phyloP scores from a whole-genome alignment of 345 rosid genomes.

The Brassica nigra region DNA sequence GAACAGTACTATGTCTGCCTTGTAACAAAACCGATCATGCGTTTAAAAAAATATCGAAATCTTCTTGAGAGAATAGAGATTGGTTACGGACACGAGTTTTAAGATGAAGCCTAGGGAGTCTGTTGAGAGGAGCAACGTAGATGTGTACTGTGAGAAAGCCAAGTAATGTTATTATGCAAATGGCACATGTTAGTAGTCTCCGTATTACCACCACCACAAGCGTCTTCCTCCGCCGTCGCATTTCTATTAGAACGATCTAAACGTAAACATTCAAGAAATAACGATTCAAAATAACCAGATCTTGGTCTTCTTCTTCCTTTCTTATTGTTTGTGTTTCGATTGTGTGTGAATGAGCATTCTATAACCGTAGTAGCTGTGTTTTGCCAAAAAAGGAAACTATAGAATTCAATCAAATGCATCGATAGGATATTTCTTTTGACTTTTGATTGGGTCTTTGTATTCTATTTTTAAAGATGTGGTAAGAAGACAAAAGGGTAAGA shows the following conservation, averaged over 20 bases:
- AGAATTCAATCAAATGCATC: slow-evolving; percentile 18
- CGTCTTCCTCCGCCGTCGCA: slow-evolving; percentile 52
- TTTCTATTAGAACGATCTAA: slow-evolving; percentile 21
- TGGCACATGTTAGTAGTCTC: slow-evolving; percentile 61
- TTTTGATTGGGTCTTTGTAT: slow-evolving; percentile 20
- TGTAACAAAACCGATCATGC: slow-evolving; percentile 4
- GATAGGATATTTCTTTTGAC: background rate
- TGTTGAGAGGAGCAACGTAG: slow-evolving; percentile 56
- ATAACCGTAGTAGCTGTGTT: slow-evolving; percentile 3
- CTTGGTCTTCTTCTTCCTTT: slow-evolving; percentile 20
- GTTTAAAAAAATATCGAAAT: background rate
- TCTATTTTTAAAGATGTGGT: slow-evolving; percentile 28
- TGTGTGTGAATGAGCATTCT: slow-evolving; percentile 25
- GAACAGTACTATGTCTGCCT: background rate
- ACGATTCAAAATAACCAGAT: slow-evolving; percentile 23
- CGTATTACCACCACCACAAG: slow-evolving; percentile 48
- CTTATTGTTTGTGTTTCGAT: background rate
- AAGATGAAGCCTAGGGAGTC: slow-evolving; percentile 48
- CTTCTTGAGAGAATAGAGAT: background rate
- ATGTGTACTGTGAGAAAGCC: slow-evolving; percentile 54
- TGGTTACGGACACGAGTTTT: slow-evolving; percentile 42
- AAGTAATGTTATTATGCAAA: slow-evolving; percentile 52
- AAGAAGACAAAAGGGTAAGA: slow-evolving; percentile 18
- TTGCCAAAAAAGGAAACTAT: slow-evolving; percentile 35
- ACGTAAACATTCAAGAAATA: slow-evolving; percentile 18